Conservation (phyloP, 495 filamentous ascomycete genomes). For the Penicillium manginii region DNA sequence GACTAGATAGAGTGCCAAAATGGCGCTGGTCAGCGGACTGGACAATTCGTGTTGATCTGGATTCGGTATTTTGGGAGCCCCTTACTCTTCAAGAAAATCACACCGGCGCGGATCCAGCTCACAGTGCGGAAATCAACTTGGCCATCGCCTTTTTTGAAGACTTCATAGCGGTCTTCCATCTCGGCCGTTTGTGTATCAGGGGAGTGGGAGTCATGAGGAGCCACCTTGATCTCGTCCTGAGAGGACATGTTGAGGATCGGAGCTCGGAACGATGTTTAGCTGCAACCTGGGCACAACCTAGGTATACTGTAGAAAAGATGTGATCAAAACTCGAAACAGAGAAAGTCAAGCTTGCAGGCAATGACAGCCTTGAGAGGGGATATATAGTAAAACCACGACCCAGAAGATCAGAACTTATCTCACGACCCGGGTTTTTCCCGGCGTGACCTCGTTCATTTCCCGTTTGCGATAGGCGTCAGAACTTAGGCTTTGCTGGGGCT, state of each 20-base stretch:
- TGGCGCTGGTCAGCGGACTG: neutral
- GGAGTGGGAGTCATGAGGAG: slow-evolving; percentile 8
- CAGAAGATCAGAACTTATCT: slow-evolving; percentile 14
- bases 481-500: slow-evolving; percentile 6
- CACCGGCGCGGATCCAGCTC: slow-evolving; percentile 57
- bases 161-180: slow-evolving; percentile 41
- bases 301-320: neutral
- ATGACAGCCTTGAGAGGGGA: neutral
- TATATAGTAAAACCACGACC: slow-evolving; percentile 13
- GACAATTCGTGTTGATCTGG: neutral
- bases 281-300: neutral
- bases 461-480: neutral
- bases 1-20: slow-evolving; percentile 17
- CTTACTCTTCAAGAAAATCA: slow-evolving; percentile 59
- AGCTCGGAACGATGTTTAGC: neutral
- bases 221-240: slow-evolving; percentile 27
- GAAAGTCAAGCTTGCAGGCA: neutral
- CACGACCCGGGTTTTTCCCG: slow-evolving; percentile 8
- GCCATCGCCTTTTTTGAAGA: slow-evolving; percentile 55
- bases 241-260: slow-evolving; percentile 13
- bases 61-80: neutral
- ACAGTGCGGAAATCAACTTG: slow-evolving; percentile 61
- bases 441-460: slow-evolving; percentile 9
- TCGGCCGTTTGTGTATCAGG: slow-evolving; percentile 21
- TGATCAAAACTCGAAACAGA: neutral